Base-by-base conservation (phyloP, 495 filamentous ascomycete genomes). In the Penicillium daleae region DNA sequence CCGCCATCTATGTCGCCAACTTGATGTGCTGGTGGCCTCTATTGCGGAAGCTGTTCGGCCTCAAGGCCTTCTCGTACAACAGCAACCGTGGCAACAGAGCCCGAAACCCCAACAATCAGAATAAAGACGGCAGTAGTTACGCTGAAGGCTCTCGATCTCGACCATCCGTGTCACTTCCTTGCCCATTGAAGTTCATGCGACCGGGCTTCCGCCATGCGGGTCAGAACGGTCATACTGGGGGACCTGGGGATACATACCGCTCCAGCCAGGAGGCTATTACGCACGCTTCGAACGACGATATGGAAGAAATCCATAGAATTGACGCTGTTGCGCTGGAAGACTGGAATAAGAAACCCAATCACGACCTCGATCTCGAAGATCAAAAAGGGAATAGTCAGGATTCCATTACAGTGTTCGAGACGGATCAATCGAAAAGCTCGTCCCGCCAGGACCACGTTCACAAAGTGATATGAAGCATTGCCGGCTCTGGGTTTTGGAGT, bases 1-100 rank as follows among this genome's bases (percentile, higher is more conserved):
- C 86, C 0, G 84, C 87, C 1, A 80, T 89, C 12, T 81, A 87
- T 50, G 84, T 89, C 4, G 82, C 84, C n/a, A 89, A 89, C 53
- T 67, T 89, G 17, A 86, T 87, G 44, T 86, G 85, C 65, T 81
- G 82, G 67, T 89, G 86, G 85, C 82, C 85, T 1, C 75, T 86
- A 0, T 63, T 87, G 13, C 79, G 82, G 8, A 83, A 82, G 57
- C 50, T 83, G 26, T 87, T 89, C 46, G 73, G 73, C 3, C 60
- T 76, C 37, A 74, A 65, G 26, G 66, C 73, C 10, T 76, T 74
- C 52, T 69, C 73, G 29, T 70, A 67, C 35, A 72, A 68, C 40
- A 77, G 66, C 53, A 69, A 69, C n/a, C 71, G 63, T 13, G 68
- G 72, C 21, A 60, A 64, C 39, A 65, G 59, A 32, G 64, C 58